Evolutionary conservation across 2,329 filamentous ascomycete species (phyloP).

Genomic region (Alternaria gansuensis): DNA sequence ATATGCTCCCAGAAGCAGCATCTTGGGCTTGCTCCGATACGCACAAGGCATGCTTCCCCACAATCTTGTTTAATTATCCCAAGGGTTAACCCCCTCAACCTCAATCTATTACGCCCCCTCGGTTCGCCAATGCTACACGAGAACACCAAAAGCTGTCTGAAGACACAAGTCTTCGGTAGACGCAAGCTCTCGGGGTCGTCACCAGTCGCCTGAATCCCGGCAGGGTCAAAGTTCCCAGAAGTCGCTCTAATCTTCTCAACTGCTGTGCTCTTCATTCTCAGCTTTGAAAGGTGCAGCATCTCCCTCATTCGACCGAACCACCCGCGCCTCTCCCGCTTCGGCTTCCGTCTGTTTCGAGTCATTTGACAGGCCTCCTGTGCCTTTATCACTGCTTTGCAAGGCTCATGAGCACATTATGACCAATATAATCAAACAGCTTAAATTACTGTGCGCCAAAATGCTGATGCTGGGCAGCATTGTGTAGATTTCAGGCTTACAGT

Average conservation of each 20-base stretch:
- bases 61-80: slow-evolving; percentile 7
- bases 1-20: not conserved
- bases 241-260: slow-evolving; percentile 16
- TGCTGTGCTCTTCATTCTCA: not conserved
- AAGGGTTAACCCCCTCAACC: not conserved
- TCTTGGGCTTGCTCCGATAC: not conserved
- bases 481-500: not conserved
- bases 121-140: not conserved
- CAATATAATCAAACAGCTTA: not conserved
- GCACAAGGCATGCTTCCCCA: not conserved
- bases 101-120: slow-evolving; percentile 10
- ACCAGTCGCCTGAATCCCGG: not conserved
- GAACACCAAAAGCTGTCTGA: not conserved
- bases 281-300: not conserved
- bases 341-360: not conserved
- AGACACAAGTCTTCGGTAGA: not conserved
- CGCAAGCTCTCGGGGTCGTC: not conserved
- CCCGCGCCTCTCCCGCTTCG: not conserved
- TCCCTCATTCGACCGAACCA: not conserved
- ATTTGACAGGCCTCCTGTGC: slow-evolving; percentile 3
- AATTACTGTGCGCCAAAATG: not conserved
- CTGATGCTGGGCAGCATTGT: not conserved
- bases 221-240: not conserved
- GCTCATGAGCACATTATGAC: slow-evolving; percentile 3
- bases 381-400: not conserved